A percentile compares a stretch with the other conserved stretches of the same genome.
phyloP scores from a whole-genome alignment of 2,329 filamentous ascomycete species.

The Cladosporium sp. region DNA sequence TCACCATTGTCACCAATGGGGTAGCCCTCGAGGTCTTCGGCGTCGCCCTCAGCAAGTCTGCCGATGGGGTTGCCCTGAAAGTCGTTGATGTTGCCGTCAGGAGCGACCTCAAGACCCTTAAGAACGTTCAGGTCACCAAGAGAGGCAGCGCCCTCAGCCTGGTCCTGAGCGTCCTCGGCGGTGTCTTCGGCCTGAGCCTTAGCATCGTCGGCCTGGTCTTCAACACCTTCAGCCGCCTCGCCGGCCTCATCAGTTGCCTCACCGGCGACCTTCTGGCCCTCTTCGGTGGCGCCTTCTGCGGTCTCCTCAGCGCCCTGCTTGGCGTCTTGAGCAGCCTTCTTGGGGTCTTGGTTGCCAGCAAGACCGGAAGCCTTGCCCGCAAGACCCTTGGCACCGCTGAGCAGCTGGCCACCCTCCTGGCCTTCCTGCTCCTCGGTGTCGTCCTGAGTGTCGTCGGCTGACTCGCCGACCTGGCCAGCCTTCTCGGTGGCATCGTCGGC shows the following conservation, averaged over 20 bases:
- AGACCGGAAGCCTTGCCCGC: slow-evolving; percentile 45
- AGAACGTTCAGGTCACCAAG: slow-evolving; percentile 40
- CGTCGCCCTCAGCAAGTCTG: slow-evolving; percentile 49
- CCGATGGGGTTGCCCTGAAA: slow-evolving; percentile 47
- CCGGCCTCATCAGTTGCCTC: slow-evolving; percentile 30
- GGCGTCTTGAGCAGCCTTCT: slow-evolving; percentile 32
- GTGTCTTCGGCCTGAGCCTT: slow-evolving; percentile 25
- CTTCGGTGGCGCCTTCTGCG: slow-evolving; percentile 29
- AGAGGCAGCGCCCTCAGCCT: slow-evolving; percentile 32
- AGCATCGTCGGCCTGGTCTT: slow-evolving; percentile 22
- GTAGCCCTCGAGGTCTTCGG: slow-evolving; percentile 50
- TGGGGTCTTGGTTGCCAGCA: slow-evolving; percentile 39
- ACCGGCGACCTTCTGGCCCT: slow-evolving; percentile 30
- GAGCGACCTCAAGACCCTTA: slow-evolving; percentile 50
- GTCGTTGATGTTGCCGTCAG: slow-evolving; percentile 52
- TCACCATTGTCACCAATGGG: slow-evolving; percentile 51
- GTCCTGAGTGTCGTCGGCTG: slow-evolving; percentile 28
- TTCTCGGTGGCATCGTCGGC: slow-evolving; percentile 43
- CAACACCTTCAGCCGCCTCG: slow-evolving; percentile 28
- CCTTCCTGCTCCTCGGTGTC: slow-evolving; percentile 26
- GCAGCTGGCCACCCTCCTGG: slow-evolving; percentile 33
- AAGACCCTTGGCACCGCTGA: slow-evolving; percentile 43
- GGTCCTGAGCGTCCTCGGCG: slow-evolving; percentile 15
- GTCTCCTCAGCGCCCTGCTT: slow-evolving; percentile 28
- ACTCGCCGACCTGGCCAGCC: slow-evolving; percentile 34